Evolutionary conservation across 129 eudicot species (phyloP), one percentile per base, ranked within the genome.

Genomic region (Escallonia herrerae): DNA sequence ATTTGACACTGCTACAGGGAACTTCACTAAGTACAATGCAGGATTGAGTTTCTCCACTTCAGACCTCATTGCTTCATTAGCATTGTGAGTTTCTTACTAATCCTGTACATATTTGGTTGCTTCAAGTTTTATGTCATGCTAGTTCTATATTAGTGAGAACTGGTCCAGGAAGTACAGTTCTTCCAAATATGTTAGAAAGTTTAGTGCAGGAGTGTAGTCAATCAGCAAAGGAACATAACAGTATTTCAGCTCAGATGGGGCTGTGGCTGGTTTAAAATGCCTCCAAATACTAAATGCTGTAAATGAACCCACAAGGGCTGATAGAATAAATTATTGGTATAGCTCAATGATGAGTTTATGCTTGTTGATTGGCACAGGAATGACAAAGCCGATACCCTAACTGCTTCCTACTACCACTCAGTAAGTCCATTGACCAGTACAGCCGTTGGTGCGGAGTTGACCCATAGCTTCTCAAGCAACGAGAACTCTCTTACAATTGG

Each of bases 401-500:
- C 83, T 10, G 97, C 90, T 41, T 86, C 97, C 56, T 90, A 87
- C 86, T 73, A 74, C 82, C 95, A 90, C 85, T 70, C 73, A 1
- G 93, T 90, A 3, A 90, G 82, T 81, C 95, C 93, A 43, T 60
- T 87, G 77, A 81, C 87, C 71, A 87, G 80, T 64, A 90, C 95
- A 14, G 91, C 87, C 15, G 95, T 84, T 56, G 97, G 97, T 22
- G 95, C 95, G 6, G 97, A 90, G 86, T 65, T 90, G 72, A 84
- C 80, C 41, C 97, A 90, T 52, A 74, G 83, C 80, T 86, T 90
- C 71, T 81, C 97, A 8, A 84, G 84, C 82, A 87, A 87, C 55
- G 97, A 87, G 72, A 90, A 87, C 75, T 67, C 86, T 6, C 76
- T 90, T 45, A 84, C 86, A n/a, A 69, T 90, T 38, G 97, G 97